A percentile compares a stretch with the other conserved stretches of the same genome.
Evolutionary conservation across 208 protist genomes (phyloP).

Genomic region (Crithidia acanthocephali): DNA sequence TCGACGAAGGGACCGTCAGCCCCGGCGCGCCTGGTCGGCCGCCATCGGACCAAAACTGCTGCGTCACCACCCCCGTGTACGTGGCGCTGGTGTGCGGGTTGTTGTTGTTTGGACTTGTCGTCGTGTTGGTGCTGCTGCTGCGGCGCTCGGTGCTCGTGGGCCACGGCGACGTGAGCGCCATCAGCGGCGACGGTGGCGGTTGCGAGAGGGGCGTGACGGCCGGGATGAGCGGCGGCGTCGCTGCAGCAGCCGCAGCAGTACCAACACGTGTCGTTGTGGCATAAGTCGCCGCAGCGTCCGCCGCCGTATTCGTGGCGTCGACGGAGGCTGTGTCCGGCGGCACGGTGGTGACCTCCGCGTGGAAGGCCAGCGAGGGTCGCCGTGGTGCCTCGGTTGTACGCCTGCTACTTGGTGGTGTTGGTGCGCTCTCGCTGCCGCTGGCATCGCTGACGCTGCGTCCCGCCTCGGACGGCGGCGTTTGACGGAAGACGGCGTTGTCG

Average conservation of each 20-base stretch:
- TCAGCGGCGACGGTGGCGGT: background rate
- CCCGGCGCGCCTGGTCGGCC: background rate
- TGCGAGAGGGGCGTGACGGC: background rate
- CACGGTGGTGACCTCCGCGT: background rate
- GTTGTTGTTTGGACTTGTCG: no score
- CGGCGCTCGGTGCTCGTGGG: background rate
- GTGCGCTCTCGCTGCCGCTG: background rate
- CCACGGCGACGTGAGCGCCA: conserved; percentile 3
- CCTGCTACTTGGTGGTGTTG: background rate
- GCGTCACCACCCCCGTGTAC: background rate
- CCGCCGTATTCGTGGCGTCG: background rate
- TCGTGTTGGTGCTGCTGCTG: background rate
- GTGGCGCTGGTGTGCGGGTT: background rate
- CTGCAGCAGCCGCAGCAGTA: background rate
- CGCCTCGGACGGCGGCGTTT: background rate
- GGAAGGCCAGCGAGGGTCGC: background rate
- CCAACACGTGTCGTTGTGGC: background rate
- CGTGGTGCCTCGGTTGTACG: background rate
- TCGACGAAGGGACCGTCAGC: background rate
- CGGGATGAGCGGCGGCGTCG: background rate
- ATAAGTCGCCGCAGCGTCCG: background rate
- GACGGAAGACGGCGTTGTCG: background rate
- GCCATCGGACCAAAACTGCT: conserved; percentile 9
- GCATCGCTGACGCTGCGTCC: background rate
- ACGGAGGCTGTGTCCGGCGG: background rate